Base-by-base conservation (phyloP, 352 stramenopile genomes). In the Phytophthora chlamydospora region DNA sequence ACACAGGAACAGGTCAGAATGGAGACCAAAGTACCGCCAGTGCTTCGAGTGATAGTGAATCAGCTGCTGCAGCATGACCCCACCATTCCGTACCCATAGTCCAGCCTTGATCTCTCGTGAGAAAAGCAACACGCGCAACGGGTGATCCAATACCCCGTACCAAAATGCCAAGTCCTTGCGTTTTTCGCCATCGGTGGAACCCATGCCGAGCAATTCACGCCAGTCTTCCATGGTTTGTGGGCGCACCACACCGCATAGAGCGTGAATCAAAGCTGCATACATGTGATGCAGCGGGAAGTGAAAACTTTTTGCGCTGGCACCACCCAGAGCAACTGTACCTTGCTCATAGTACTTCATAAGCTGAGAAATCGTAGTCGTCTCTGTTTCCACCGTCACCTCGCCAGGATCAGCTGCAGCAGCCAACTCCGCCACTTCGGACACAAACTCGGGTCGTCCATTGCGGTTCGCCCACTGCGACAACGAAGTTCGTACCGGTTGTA, bases 1-100 rank as follows among this genome's bases (percentile, higher is more conserved):
- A 21, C 73, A 80, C 2, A 91, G 32, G 29, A 89, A 94, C 38
- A 92, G 36, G 53, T 94, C 85, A 2, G 75, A 83, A 49, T 92
- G 80, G 10, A 94, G 73, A 12, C 85, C 85, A 45, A 79, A 88
- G 53, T 80, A 91, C 10, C 85, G 75, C 85, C 85, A 94, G 42
- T 94, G 83, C 53, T 89, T 90, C 8, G 83, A 88, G 63, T 89
- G 80, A 46, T 92, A 94, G 51, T 94, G 85, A 17, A 83, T 76
- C 21, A 94, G 65, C 45, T 94, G 85, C 44, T 92, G 83, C 61
- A 83, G 76, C 85, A 94, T 94, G 12, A 83, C 80, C 34, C 82
- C 88, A 4, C 85, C 85, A 58, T 93, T 94, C 53, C 82, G 76
- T 1, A 91, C 74, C 85, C 85, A 94, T 21, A 90, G 53, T 1